Evolutionary conservation across 2,329 filamentous ascomycete genomes (phyloP).

Genomic region (Coniochaeta sp.): DNA sequence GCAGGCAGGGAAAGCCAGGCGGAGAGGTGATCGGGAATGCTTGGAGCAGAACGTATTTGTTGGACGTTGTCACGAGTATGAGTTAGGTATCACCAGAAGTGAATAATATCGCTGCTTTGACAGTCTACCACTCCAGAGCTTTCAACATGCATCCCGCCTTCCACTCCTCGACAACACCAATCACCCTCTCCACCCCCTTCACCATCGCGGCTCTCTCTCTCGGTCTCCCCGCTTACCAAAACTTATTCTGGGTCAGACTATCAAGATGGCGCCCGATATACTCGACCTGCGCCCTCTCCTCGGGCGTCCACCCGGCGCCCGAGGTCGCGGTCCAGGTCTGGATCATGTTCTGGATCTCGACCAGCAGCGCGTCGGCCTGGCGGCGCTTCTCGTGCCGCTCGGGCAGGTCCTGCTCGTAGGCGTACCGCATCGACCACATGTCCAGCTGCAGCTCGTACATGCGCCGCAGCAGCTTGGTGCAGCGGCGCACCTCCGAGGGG

Average conservation of each 20-base stretch:
- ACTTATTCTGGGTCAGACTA: background rate
- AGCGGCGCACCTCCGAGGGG: slow-evolving; percentile 4
- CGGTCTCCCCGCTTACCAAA: background rate
- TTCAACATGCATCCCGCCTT: no score
- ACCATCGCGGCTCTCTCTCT: no score
- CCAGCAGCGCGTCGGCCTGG: slow-evolving; percentile 3
- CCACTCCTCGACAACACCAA: background rate
- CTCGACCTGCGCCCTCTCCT: slow-evolving; percentile 5
- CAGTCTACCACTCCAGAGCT: background rate
- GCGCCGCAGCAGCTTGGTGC: slow-evolving; percentile 3
- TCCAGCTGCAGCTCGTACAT: slow-evolving; percentile 7
- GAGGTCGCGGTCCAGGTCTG: background rate
- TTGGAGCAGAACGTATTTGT: background rate
- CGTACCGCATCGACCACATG: slow-evolving; percentile 5
- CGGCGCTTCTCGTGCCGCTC: background rate
- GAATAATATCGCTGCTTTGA: slow-evolving; percentile 1
- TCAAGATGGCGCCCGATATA: slow-evolving; percentile 5
- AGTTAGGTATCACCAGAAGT: background rate
- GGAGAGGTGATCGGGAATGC: background rate
- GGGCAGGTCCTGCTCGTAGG: slow-evolving; percentile 4
- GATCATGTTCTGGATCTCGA: slow-evolving; percentile 6
- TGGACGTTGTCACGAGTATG: background rate
- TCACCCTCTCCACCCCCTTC: no score
- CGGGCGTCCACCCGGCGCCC: slow-evolving; percentile 3
- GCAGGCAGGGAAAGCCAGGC: no score